Percentiles rank a stretch among this genome's conserved stretches.
Conservation (phyloP, 1,284 basidiomycete species). For the Puccinia coronata region DNA sequence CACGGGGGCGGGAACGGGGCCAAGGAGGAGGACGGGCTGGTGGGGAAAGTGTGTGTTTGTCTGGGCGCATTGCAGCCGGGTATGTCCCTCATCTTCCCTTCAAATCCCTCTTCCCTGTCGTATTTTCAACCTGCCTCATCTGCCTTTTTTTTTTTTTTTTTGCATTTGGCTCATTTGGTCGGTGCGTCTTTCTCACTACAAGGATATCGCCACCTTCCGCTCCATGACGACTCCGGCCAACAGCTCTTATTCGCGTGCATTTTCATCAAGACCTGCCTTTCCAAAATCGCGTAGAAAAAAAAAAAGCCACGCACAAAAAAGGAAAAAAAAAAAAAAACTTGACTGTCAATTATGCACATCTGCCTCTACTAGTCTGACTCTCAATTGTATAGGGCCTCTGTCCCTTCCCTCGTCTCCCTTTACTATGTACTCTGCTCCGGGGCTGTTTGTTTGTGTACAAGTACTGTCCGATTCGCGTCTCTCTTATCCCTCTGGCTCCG, state of each 20-base stretch:
- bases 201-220: slow-evolving; percentile 83
- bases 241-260: slow-evolving; percentile 85
- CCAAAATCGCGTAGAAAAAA: not conserved
- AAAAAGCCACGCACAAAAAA: too few species aligned
- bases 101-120: too few species aligned
- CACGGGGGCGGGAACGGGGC: not conserved
- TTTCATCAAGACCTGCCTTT: slow-evolving; percentile 62
- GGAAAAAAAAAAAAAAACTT: too few species aligned
- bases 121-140: not conserved
- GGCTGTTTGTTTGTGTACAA: too few species aligned
- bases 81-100: too few species aligned
- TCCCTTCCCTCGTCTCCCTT: too few species aligned
- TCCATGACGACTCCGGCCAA: slow-evolving; percentile 77
- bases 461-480: too few species aligned
- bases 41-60: slow-evolving; percentile 33
- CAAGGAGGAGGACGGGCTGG: slow-evolving; percentile 37
- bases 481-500: too few species aligned
- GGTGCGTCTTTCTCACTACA: not conserved
- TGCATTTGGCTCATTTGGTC: not conserved
- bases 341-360: too few species aligned
- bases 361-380: too few species aligned
- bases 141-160: not conserved
- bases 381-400: too few species aligned
- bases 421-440: too few species aligned
- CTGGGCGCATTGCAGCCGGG: slow-evolving; percentile 21